These are phyloP conservation scores for Lactarius tabidus DNA, from an alignment of 768 basidiomycete species.

Conservation along the genomic window DNA sequence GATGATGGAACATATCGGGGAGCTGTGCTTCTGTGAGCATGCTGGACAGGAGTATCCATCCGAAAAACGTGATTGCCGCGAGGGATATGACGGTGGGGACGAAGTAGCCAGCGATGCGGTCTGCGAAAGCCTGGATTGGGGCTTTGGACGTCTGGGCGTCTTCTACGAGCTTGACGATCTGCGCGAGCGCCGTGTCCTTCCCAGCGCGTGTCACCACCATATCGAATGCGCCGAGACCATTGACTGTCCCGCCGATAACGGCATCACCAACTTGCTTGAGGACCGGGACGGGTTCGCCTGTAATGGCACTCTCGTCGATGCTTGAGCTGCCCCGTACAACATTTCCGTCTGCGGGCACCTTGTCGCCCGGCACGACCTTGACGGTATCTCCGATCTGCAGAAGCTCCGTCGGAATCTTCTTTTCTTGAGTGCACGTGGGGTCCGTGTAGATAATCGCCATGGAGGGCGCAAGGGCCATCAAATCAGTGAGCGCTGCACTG, in stretches of 20 bases:
- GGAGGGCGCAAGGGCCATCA: slow-evolving; percentile 92
- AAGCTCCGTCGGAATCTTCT: slow-evolving; percentile 89
- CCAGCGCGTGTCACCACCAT: slow-evolving; percentile 95
- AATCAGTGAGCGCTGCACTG: slow-evolving; percentile 91
- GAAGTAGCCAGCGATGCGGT: slow-evolving; percentile 91
- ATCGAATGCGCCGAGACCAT: slow-evolving; percentile 95
- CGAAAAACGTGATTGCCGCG: slow-evolving; percentile 72
- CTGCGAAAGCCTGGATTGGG: slow-evolving; percentile 96
- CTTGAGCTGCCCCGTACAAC: slow-evolving; percentile 82
- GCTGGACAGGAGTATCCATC: slow-evolving; percentile 74
- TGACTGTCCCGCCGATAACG: slow-evolving; percentile 96
- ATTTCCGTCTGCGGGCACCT: slow-evolving; percentile 92
- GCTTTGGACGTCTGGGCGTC: slow-evolving; percentile 98
- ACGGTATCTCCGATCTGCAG: slow-evolving; percentile 91
- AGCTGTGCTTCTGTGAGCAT: slow-evolving; percentile 53
- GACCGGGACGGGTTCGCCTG: slow-evolving; percentile 89
- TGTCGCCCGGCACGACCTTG: slow-evolving; percentile 95
- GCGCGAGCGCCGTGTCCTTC: slow-evolving; percentile 91
- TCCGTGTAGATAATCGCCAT: slow-evolving; percentile 97
- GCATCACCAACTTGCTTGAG: slow-evolving; percentile 77
- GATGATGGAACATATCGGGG: slow-evolving; percentile 79
- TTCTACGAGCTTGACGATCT: slow-evolving; percentile 95
- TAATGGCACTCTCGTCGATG: slow-evolving; percentile 94
- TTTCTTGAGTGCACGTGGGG: slow-evolving; percentile 75
- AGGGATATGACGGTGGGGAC: slow-evolving; percentile 89